These are phyloP conservation scores for Metschnikowia hibisci DNA, from an alignment of 805 yeast genomes.

Conservation along the genomic window DNA sequence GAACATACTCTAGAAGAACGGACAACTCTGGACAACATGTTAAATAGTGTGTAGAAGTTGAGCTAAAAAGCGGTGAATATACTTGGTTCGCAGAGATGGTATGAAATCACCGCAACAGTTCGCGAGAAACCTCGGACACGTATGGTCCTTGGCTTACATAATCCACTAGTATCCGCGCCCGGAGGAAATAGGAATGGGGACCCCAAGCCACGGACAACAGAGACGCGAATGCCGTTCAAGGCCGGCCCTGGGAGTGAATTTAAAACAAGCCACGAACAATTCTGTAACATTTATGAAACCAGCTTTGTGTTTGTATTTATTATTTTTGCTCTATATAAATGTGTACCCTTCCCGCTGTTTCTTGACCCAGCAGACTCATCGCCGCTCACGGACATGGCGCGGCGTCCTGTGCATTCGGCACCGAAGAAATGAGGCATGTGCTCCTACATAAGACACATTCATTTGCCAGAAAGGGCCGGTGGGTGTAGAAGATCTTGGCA, in stretches of 20 bases:
- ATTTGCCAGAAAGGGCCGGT: too few relatives aligned
- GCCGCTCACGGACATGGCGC: slow-evolving; percentile 5
- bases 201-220: slow-evolving; percentile 1
- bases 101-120: slow-evolving; percentile 7
- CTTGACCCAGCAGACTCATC: neutral
- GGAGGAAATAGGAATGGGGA: slow-evolving; percentile 2
- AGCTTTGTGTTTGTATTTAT: neutral
- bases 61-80: slow-evolving; percentile 8
- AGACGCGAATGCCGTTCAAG: slow-evolving; percentile 4
- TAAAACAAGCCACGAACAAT: neutral
- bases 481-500: too few relatives aligned
- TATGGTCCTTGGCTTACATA: slow-evolving; percentile 22
- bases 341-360: slow-evolving; percentile 2
- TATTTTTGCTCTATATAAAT: too few relatives aligned
- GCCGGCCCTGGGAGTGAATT: neutral
- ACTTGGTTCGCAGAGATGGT: slow-evolving; percentile 11
- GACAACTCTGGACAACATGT: slow-evolving; percentile 42
- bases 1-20: slow-evolving; percentile 43
- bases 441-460: neutral
- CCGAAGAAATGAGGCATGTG: neutral
- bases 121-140: slow-evolving; percentile 20
- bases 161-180: slow-evolving; percentile 10
- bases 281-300: neutral
- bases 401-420: neutral
- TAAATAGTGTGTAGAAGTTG: slow-evolving; percentile 5